Evolutionary conservation across 2,329 filamentous ascomycete genomes (phyloP).

Genomic region (Neonectria ditissima): DNA sequence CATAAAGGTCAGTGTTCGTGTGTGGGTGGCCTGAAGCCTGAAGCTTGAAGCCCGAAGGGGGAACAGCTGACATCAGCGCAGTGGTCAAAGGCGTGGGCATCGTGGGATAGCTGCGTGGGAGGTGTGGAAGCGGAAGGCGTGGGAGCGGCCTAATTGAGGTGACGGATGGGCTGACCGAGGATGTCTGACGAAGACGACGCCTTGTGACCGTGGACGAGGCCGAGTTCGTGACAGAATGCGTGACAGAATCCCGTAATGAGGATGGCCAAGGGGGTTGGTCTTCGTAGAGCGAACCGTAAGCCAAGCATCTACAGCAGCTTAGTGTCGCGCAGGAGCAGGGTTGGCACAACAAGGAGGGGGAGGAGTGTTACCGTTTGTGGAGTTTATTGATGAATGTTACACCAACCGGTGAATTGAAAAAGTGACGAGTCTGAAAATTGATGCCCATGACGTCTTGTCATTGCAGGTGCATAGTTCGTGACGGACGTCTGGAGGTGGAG

Average conservation of each 20-base stretch:
- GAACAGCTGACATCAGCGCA: constrained; percentile 28
- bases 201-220: background rate
- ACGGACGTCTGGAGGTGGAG: background rate
- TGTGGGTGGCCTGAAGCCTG: constrained; percentile 11
- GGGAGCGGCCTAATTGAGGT: constrained; percentile 7
- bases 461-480: background rate
- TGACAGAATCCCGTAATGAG: background rate
- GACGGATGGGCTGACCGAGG: constrained; percentile 22
- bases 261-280: background rate
- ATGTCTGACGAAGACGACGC: background rate
- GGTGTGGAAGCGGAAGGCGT: constrained; percentile 11
- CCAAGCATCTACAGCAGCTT: constrained; percentile 11
- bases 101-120: constrained; percentile 1
- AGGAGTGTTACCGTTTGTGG: constrained; percentile 17
- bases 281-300: background rate
- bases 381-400: constrained; percentile 10
- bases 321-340: background rate
- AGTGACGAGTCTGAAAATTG: constrained; percentile 19
- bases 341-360: constrained; percentile 7
- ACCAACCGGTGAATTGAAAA: constrained; percentile 4
- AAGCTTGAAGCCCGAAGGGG: constrained; percentile 2
- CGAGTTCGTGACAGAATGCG: background rate
- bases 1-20: constrained; percentile 14
- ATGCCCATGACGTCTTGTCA: constrained; percentile 7
- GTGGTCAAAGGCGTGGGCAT: constrained; percentile 12